These are phyloP conservation scores for Cladobotryum protrusum DNA, from an alignment of 2,329 filamentous ascomycete species.

Conservation along the genomic window DNA sequence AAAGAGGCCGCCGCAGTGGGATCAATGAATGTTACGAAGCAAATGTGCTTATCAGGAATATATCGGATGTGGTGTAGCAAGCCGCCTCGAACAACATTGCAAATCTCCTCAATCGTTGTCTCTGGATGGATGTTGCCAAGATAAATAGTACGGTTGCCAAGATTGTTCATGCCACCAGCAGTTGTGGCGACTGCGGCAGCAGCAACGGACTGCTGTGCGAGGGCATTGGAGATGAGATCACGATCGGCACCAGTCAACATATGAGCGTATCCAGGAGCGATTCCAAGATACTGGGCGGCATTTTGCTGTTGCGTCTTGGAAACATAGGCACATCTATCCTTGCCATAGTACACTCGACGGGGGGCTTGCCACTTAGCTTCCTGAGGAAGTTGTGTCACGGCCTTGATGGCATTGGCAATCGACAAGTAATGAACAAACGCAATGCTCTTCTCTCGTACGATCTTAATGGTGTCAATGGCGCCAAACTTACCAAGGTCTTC, in stretches of 20 bases:
- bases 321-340: slow-evolving; percentile 96
- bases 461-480: slow-evolving; percentile 93
- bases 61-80: slow-evolving; percentile 97
- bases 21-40: slow-evolving; percentile 99
- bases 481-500: slow-evolving; percentile 96
- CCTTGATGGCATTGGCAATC: slow-evolving; percentile 97
- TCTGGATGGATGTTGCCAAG: slow-evolving; percentile 98
- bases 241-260: slow-evolving; percentile 94
- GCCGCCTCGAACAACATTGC: slow-evolving; percentile 94
- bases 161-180: slow-evolving; percentile 92
- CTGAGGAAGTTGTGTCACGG: slow-evolving; percentile 90
- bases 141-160: slow-evolving; percentile 96
- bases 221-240: slow-evolving; percentile 90
- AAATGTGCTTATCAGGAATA: slow-evolving; percentile 99
- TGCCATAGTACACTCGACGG: slow-evolving; percentile 95
- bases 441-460: slow-evolving; percentile 96
- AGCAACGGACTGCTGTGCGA: slow-evolving; percentile 95
- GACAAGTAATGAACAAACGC: slow-evolving; percentile 97
- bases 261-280: slow-evolving; percentile 92
- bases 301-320: slow-evolving; percentile 99
- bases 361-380: slow-evolving; percentile 96
- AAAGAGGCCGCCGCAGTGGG: slow-evolving; percentile 96
- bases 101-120: slow-evolving; percentile 98
- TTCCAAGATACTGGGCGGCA: slow-evolving; percentile 93
- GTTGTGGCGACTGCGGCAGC: slow-evolving; percentile 95